Base-by-base conservation (phyloP, 2,329 filamentous ascomycete genomes). In the Talaromyces sp. region DNA sequence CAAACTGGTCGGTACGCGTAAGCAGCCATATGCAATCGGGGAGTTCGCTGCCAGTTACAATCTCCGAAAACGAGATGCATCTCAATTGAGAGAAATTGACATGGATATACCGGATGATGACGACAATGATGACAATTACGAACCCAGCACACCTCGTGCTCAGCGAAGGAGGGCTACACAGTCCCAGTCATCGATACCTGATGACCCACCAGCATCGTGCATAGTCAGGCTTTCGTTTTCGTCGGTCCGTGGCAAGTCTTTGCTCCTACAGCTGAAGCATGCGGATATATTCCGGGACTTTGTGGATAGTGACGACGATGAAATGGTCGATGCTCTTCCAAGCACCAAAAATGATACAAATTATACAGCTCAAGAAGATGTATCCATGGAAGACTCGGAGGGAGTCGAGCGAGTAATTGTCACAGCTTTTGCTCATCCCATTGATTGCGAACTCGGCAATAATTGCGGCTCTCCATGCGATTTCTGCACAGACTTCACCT, bases 401-500 rank as follows among this genome's bases (percentile, higher is more conserved):
- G 10, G 5, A 22, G 6, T 14, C 31, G 35, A 60, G 19, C 60
- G 37, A 24, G 45, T 19, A 14, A 58, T 65, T 13, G 10, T 8
- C 19, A 65, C 63, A 11, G 48, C 58, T 22, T 65, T 63, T 33
- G 35, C 35, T 3, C 60, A 63, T 39, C 64, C 64, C 3, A 61
- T 66, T 39, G 56, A 66, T 27, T 60, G 60, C 45, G 64, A 63
- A 41, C 52, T 66, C 2, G 60, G 41, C 37, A 66, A 43, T 16
- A 56, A 60, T 31, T 54, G 45, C 27, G 37, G 60, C 11, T 54
- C 67, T 1, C 69, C 73, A 0, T 82, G 81, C 67, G 68, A 79
- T 65, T 82, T 78, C 74, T 83, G 80, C 66, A 62, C 68, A 2
- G 70, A 78, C 14, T 74, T 77, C 13, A 60, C 70, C 0, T 82